These are phyloP conservation scores for Botrytis aclada DNA, from an alignment of 2,329 filamentous ascomycete species.

Conservation along the genomic window DNA sequence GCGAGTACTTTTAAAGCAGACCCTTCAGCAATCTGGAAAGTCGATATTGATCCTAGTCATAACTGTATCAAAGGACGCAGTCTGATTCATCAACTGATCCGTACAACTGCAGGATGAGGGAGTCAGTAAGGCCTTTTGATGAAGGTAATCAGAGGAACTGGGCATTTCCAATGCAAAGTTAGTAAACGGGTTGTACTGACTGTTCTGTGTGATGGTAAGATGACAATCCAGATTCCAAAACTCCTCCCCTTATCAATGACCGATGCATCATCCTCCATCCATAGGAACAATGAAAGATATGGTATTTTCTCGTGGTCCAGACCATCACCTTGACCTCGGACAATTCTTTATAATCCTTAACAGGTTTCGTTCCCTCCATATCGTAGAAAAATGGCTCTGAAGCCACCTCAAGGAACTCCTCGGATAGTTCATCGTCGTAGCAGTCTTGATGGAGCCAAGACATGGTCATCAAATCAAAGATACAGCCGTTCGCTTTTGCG, in stretches of 20 bases:
- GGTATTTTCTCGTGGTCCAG: neutral
- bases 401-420: neutral
- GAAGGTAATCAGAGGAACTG: neutral
- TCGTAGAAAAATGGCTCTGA: constrained; percentile 6
- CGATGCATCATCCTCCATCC: neutral
- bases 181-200: neutral
- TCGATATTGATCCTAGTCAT: constrained; percentile 1
- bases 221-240: neutral
- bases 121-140: neutral
- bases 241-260: neutral
- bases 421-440: neutral
- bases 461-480: neutral
- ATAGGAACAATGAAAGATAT: neutral
- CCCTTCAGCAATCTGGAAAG: neutral
- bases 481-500: neutral
- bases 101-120: neutral
- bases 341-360: neutral
- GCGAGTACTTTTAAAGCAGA: neutral
- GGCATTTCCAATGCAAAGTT: neutral
- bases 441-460: constrained; percentile 2
- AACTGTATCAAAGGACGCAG: neutral
- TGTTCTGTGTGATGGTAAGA: neutral
- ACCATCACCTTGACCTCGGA: neutral
- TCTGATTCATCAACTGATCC: constrained; percentile 1
- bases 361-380: neutral